phyloP scores from a whole-genome alignment of 768 basidiomycete species.

The Leccinum disarticulatum region DNA sequence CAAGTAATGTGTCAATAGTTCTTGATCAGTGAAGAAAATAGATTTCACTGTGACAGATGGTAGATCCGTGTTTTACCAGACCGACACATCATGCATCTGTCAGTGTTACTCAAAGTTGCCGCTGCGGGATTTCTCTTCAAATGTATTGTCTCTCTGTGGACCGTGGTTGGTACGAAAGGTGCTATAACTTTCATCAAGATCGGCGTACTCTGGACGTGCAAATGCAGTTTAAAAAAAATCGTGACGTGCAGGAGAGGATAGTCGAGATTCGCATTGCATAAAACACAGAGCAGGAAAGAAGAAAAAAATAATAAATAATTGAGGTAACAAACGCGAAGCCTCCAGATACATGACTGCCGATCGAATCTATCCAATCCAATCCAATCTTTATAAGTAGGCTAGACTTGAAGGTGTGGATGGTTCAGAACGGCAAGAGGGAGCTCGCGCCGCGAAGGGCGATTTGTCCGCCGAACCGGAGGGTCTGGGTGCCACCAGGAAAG shows the following conservation, averaged over 20 bases:
- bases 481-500: slow-evolving; percentile 88
- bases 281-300: not conserved
- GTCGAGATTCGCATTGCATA: not conserved
- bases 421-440: slow-evolving; percentile 73
- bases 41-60: not conserved
- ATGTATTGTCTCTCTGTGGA: no score
- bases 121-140: no score
- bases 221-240: no score
- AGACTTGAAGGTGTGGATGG: not conserved
- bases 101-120: no score
- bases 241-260: no score
- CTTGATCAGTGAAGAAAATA: not conserved
- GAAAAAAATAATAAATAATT: not conserved
- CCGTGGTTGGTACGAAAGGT: no score
- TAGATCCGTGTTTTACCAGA: slow-evolving; percentile 5
- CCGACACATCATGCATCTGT: no score
- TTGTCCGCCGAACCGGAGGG: slow-evolving; percentile 75
- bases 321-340: not conserved
- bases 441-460: slow-evolving; percentile 84
- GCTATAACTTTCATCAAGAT: no score
- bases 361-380: not conserved
- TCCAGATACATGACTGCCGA: not conserved
- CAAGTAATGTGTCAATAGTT: not conserved
- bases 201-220: no score
- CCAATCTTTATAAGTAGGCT: not conserved